Evolutionary conservation across 208 protist species (phyloP), one percentile per base, ranked within the genome.

Genomic region (Tritrichomonas foetus): DNA sequence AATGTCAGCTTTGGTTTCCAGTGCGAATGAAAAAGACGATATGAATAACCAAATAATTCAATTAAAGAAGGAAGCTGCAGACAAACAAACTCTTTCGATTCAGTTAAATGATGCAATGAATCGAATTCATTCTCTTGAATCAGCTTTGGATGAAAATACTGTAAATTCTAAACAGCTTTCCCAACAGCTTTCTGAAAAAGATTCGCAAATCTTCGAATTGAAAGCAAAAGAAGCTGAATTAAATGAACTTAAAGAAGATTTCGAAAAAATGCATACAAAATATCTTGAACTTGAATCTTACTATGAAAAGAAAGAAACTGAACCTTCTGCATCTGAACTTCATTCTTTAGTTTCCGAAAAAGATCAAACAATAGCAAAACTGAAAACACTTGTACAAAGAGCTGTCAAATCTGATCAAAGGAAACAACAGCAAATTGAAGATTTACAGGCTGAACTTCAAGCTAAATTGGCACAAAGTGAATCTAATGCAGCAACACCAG

Each of bases 401-500:
- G 44, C 44, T 57, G 78, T 89, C 27, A 89, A 89, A 20, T n/a
- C 39, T 25, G 47, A 53, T 33, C 44, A 89, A 57, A 53, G 78
- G 16, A 89, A 57, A 20, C 78, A 89, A 57, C 39, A 89, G 57
- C 47, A 89, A 50, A 89, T 89, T 16, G 78, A 89, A 39, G 44
- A 22, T 9, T 39, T 89, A 22, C 44, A 47, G 57, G 11, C 5
- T n/a, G 41, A 89, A 89, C 41, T 89, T 53, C 20, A 82, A 82
- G 25, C 49, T 13, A 82, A 47, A 20, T 57, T 41, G 53, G 25
- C 78, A 39, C 41, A 3, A 8, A 14, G 11, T 39, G 78, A 47
- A 57, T 39, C 47, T 53, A 13, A 50, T 25, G 20, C 8, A 50
- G 47, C 20, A 14, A 89, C 14, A 1, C 3, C 41, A 20, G 25